phyloP scores from a whole-genome alignment of 2,329 filamentous ascomycete genomes.

The Colletotrichum sp. region DNA sequence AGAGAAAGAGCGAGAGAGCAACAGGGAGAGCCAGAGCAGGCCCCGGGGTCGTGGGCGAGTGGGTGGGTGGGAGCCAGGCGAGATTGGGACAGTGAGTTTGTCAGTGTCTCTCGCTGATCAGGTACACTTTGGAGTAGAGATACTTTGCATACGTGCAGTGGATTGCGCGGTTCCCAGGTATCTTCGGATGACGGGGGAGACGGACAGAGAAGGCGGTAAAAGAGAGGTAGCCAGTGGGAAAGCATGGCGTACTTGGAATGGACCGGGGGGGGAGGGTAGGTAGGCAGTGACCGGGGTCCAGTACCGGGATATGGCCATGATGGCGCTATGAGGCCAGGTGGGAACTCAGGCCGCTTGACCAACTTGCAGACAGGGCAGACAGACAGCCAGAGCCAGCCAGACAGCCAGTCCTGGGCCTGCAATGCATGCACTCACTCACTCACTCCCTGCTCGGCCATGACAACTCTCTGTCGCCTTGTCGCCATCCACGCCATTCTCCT shows the following conservation, averaged over 20 bases:
- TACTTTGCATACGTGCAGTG: background rate
- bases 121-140: background rate
- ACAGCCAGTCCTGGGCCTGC: background rate
- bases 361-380: constrained; percentile 3
- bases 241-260: background rate
- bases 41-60: constrained; percentile 26
- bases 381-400: background rate
- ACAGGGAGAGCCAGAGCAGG: constrained; percentile 27
- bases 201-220: background rate
- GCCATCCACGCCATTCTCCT: background rate
- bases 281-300: background rate
- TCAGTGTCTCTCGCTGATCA: background rate
- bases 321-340: background rate
- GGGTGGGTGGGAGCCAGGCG: constrained; percentile 28
- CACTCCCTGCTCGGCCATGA: background rate
- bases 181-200: background rate
- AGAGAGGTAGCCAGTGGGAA: background rate
- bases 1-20: constrained; percentile 13
- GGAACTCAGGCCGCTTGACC: background rate
- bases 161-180: background rate
- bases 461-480: background rate
- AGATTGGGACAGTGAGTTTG: constrained; percentile 23
- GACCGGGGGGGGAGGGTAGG: background rate
- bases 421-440: background rate
- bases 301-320: background rate